These are phyloP conservation scores for Aspergillus piperis DNA, from an alignment of 2,329 filamentous ascomycete species.

Conservation along the genomic window DNA sequence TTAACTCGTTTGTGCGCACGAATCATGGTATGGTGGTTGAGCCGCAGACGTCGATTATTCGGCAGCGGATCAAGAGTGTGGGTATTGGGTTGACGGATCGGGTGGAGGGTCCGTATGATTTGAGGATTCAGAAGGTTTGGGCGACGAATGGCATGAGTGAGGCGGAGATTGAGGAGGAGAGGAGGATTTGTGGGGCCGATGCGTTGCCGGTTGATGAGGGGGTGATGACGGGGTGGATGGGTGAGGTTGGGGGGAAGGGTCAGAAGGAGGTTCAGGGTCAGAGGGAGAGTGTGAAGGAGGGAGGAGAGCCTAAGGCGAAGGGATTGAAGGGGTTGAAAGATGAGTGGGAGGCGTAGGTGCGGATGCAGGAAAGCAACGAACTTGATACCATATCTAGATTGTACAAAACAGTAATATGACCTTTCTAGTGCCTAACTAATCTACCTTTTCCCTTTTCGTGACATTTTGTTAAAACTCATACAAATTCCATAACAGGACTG, in stretches of 20 bases:
- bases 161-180: constrained; percentile 44
- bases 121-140: constrained; percentile 85
- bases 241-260: neutral
- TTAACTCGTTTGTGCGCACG: constrained; percentile 91
- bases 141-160: constrained; percentile 71
- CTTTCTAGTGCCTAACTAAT: neutral
- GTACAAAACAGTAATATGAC: constrained; percentile 12
- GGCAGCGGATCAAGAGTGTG: constrained; percentile 80
- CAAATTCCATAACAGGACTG: neutral
- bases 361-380: neutral
- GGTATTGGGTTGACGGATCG: constrained; percentile 89
- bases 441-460: neutral
- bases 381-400: constrained; percentile 16
- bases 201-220: constrained; percentile 41
- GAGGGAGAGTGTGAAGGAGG: constrained; percentile 13
- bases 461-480: neutral
- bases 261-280: constrained; percentile 6
- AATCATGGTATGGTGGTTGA: constrained; percentile 91
- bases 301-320: constrained; percentile 29
- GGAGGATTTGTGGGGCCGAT: constrained; percentile 42
- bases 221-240: constrained; percentile 32
- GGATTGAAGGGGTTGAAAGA: constrained; percentile 38
- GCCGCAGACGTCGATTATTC: constrained; percentile 85
- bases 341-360: constrained; percentile 33
- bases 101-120: constrained; percentile 81